Percentiles rank a stretch among this genome's conserved stretches.
phyloP scores from a whole-genome alignment of 768 basidiomycete species.

The Crucibulum laeve region DNA sequence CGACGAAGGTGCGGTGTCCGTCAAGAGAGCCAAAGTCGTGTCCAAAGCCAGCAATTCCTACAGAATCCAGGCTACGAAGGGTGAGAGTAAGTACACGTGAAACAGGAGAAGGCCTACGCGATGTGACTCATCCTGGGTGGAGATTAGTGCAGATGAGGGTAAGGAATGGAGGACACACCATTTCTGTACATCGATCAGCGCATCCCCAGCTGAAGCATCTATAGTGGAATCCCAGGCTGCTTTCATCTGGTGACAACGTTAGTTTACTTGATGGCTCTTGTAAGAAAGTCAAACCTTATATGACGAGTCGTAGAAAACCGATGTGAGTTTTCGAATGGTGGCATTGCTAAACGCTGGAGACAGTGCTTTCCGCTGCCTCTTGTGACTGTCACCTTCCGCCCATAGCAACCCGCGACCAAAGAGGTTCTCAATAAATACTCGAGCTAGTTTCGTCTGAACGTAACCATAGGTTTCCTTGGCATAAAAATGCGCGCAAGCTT shows the following conservation, averaged over 20 bases:
- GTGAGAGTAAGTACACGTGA: not conserved
- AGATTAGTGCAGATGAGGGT: too few relatives aligned
- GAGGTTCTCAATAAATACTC: slow-evolving; percentile 32
- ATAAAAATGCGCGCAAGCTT: slow-evolving; percentile 48
- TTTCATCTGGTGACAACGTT: slow-evolving; percentile 24
- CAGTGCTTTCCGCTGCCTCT: slow-evolving; percentile 44
- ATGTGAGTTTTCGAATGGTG: slow-evolving; percentile 39
- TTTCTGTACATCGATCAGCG: slow-evolving; percentile 41
- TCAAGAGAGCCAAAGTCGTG: slow-evolving; percentile 52
- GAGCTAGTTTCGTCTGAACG: slow-evolving; percentile 29
- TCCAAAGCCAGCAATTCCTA: slow-evolving; percentile 58
- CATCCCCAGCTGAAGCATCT: slow-evolving; percentile 18
- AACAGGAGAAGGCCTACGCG: slow-evolving; percentile 22
- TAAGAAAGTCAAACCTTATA: slow-evolving; percentile 34
- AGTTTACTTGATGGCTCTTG: not conserved
- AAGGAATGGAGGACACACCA: slow-evolving; percentile 30
- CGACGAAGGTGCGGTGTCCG: slow-evolving; percentile 37
- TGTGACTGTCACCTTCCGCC: slow-evolving; percentile 43
- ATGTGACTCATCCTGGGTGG: slow-evolving; percentile 42
- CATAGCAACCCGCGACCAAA: slow-evolving; percentile 36
- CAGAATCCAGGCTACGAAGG: slow-evolving; percentile 42
- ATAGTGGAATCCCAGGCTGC: slow-evolving; percentile 20
- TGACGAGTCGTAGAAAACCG: slow-evolving; percentile 46
- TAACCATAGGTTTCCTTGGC: slow-evolving; percentile 47
- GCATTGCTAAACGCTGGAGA: slow-evolving; percentile 51